Evolutionary conservation across 2,329 filamentous ascomycete species (phyloP).

Genomic region (Ceratocystis harringtonii): DNA sequence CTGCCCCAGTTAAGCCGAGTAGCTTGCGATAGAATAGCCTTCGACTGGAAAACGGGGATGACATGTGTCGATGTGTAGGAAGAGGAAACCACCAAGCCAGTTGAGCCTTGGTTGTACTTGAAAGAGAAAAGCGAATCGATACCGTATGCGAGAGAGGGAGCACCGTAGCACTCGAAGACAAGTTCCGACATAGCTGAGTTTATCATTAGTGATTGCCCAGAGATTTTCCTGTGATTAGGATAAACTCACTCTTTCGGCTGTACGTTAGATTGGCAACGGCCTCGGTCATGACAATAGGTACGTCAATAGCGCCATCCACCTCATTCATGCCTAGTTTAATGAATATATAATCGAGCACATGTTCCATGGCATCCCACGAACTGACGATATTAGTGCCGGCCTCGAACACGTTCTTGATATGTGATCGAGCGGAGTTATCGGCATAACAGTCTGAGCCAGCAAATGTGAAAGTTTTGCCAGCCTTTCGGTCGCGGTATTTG

Average conservation of each 20-base stretch:
- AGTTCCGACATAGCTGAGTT: constrained; percentile 83
- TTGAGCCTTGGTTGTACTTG: constrained; percentile 73
- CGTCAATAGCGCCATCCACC: constrained; percentile 56
- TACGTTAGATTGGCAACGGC: constrained; percentile 84
- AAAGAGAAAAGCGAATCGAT: constrained; percentile 97
- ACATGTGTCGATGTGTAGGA: constrained; percentile 90
- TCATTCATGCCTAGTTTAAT: constrained; percentile 81
- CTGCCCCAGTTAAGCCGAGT: constrained; percentile 92
- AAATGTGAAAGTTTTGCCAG: constrained; percentile 82
- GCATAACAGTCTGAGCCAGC: constrained; percentile 86
- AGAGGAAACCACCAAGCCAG: constrained; percentile 78
- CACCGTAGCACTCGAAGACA: constrained; percentile 87
- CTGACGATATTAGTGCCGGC: constrained; percentile 78
- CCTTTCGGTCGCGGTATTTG: constrained; percentile 86
- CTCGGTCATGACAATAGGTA: constrained; percentile 90
- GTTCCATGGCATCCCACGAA: constrained; percentile 97
- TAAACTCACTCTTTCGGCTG: constrained; percentile 61
- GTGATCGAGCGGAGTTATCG: constrained; percentile 80
- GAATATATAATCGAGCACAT: constrained; percentile 85
- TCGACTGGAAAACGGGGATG: constrained; percentile 80
- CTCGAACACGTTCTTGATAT: constrained; percentile 84
- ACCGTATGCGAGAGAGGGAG: constrained; percentile 79
- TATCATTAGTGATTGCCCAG: neutral
- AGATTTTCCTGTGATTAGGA: neutral
- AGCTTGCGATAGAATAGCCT: constrained; percentile 69